phyloP scores from a whole-genome alignment of 73 alveolate species.

The Stentor roeselii region DNA sequence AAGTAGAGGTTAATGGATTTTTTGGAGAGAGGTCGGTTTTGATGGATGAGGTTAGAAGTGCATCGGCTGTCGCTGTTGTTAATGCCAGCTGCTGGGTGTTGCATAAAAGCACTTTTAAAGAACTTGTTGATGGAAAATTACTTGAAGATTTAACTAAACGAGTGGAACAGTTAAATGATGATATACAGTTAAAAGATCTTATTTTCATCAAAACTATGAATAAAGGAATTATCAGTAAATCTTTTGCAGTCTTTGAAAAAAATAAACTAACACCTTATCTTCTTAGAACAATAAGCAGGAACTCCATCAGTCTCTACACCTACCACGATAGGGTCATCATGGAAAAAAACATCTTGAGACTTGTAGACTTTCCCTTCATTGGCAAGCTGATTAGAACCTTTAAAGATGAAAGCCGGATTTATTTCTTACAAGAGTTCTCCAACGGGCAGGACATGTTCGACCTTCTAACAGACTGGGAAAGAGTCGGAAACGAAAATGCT shows the following conservation, averaged over 20 bases:
- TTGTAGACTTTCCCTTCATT: constrained; percentile 56
- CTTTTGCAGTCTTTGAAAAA: not conserved
- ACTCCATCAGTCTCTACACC: too few relatives aligned
- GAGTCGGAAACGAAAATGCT: constrained; percentile 30
- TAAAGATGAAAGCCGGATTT: constrained; percentile 59
- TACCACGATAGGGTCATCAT: not conserved
- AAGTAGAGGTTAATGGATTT: not conserved
- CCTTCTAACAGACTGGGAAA: too few relatives aligned
- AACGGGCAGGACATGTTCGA: too few relatives aligned
- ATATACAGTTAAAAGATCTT: not conserved
- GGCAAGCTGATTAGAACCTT: constrained; percentile 64
- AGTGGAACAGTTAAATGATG: not conserved
- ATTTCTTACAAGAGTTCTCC: constrained; percentile 46
- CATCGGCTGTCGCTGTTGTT: not conserved
- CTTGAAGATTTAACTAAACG: not conserved
- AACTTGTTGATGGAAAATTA: not conserved
- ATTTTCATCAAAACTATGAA: too few relatives aligned
- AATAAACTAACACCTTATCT: not conserved
- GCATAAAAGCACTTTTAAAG: not conserved
- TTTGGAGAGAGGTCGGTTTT: not conserved
- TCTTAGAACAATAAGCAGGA: not conserved
- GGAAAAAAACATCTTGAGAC: constrained; percentile 42
- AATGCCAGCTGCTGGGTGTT: not conserved
- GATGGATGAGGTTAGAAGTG: not conserved
- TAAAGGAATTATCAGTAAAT: not conserved